Base-by-base conservation (phyloP, 148 eudicot genomes). In the Heliamphora exappendiculata region DNA sequence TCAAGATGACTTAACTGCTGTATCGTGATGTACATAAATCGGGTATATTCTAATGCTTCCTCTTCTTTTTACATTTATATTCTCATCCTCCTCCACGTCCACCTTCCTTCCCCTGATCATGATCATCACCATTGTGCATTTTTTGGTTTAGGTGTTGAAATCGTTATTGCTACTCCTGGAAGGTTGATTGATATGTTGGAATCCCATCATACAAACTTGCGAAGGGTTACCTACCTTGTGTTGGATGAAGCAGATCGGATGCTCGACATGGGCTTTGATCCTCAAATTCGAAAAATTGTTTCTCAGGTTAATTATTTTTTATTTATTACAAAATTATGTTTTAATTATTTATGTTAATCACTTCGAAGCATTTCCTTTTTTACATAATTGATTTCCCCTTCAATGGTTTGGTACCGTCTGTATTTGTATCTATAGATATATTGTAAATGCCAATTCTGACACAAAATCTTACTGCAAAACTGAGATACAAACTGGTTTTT, bases 241-340 rank as follows among this genome's bases (percentile, higher is more conserved):
- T 81, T 93, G 83, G 99, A 93, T 78, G 99, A 95, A 82, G 99
- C 98, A 50, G 99, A 95, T 80, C 84, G 99, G 55, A 95, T 95
- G 99, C 86, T 95, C 68, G 99, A 96, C 76, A 96, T 96, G 99
- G 99, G 99, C 3, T 96, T 96, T 86, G 98, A 96, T 75, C 98
- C 99, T 76, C 99, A 96, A 76, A 96, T 96, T 65, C 89, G 89
- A 67, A 95, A 96, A 87, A 91, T 96, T 82, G 94, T 96, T 76
- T 69, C 87, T 67, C 98, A 95, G 93, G 99, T 96, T 79, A 80
- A 80, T 67, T 64, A 14, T n/a, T 26, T 20, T 62, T 42, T 11
- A 6, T 59, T 8, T 5, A 4, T 1, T 44, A 1, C 50, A 75
- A 4, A 13, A 0, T 17, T 7, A 31, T 9, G 16, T 7, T 70